Evolutionary conservation across 192 early-diverging fungal species (phyloP).

Genomic region (Coemansia sp.): DNA sequence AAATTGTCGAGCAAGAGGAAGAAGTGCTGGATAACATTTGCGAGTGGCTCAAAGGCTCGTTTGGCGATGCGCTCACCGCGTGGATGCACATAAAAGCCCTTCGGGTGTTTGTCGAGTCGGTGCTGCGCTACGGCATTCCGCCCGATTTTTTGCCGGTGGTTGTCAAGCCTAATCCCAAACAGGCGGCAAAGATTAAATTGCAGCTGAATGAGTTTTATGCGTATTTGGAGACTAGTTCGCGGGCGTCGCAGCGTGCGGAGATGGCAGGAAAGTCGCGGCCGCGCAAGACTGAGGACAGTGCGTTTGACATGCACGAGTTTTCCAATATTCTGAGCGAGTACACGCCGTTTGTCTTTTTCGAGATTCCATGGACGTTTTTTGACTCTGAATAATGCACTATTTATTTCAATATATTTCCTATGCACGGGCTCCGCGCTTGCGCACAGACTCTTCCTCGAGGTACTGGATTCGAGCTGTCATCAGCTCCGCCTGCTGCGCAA

Average conservation of each 20-base stretch:
- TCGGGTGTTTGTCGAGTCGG: slow-evolving; percentile 93
- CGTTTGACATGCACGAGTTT: slow-evolving; percentile 83
- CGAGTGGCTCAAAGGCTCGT: slow-evolving; percentile 89
- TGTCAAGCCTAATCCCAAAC: slow-evolving; percentile 76
- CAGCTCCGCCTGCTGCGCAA: slow-evolving; percentile 29
- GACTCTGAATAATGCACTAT: slow-evolving; percentile 9
- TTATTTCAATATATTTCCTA: not conserved
- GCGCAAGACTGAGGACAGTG: slow-evolving; percentile 43
- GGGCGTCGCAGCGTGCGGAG: slow-evolving; percentile 36
- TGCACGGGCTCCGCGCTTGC: not conserved
- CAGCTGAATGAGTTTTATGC: slow-evolving; percentile 78
- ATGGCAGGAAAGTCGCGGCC: slow-evolving; percentile 33
- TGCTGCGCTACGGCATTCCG: slow-evolving; percentile 95
- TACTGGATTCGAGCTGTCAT: slow-evolving; percentile 40
- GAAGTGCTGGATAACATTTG: slow-evolving; percentile 73
- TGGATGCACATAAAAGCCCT: slow-evolving; percentile 96
- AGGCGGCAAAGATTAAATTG: slow-evolving; percentile 79
- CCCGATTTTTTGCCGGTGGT: slow-evolving; percentile 85
- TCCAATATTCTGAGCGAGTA: slow-evolving; percentile 81
- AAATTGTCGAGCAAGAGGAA: slow-evolving; percentile 76
- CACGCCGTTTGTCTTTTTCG: slow-evolving; percentile 70
- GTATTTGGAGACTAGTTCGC: slow-evolving; percentile 73
- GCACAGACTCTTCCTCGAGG: slow-evolving; percentile 36
- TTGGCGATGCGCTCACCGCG: slow-evolving; percentile 87
- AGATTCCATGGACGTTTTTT: slow-evolving; percentile 50